Conservation (phyloP, 306 rosid genomes). For the Macrotyloma uniflorum region DNA sequence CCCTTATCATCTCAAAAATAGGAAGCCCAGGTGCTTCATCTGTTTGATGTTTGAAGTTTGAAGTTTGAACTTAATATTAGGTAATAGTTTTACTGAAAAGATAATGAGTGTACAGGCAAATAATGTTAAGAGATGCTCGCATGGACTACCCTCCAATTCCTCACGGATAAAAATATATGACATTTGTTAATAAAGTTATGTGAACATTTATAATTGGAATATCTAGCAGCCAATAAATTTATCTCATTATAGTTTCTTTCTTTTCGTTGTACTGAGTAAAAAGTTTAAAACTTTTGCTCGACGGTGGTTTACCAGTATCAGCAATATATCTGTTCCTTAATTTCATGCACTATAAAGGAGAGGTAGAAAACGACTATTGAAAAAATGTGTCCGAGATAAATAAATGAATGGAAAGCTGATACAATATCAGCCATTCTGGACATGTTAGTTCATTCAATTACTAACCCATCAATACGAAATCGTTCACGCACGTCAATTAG, state of each 20-base stretch:
- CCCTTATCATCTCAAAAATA: neutral
- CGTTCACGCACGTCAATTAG: conserved; percentile 74
- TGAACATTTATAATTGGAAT: neutral
- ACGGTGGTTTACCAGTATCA: neutral
- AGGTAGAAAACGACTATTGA: neutral
- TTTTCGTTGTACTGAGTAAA: neutral
- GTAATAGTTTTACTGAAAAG: neutral
- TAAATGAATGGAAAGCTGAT: neutral
- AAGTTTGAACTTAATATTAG: neutral
- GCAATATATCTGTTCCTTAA: conserved; percentile 11
- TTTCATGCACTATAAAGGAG: neutral
- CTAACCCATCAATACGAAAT: conserved; percentile 74
- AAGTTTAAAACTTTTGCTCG: neutral
- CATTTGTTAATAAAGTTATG: no score
- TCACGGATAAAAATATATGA: neutral
- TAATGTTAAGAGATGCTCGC: conserved; percentile 6
- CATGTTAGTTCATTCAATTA: conserved; percentile 28
- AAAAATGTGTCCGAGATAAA: neutral
- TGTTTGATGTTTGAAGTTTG: conserved; percentile 17
- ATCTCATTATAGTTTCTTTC: neutral
- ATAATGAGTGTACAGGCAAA: neutral
- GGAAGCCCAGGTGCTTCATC: neutral
- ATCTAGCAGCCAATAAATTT: conserved; percentile 10
- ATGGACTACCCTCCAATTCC: neutral
- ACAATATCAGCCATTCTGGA: neutral